Evolutionary conservation across 352 stramenopile species (phyloP), one percentile per base, ranked within the genome.

Genomic region (Pythium utonaiense): DNA sequence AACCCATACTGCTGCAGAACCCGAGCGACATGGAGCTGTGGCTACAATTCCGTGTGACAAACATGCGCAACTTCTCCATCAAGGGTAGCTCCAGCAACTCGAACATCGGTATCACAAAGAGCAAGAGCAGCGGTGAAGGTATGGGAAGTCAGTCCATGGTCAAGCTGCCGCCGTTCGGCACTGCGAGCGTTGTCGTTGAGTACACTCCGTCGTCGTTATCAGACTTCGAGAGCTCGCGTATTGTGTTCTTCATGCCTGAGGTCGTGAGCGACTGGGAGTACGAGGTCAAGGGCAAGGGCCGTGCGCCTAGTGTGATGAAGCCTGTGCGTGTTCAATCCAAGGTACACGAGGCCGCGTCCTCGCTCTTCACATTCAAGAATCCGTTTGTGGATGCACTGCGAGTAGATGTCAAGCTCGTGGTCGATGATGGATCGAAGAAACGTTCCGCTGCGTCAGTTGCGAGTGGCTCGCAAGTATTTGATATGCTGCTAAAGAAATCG

Each of bases 291-390:
- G 94, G 94, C 31, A 73, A 78, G 1, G 91, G 92, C 3, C 80
- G 75, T 27, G 64, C 87, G 6, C 93, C 94, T 3, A 96, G 87
- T n/a, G 64, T 97, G 8, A 98, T 98, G 91, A 87, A 95, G 53
- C 78, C 79, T 7, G 83, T 89, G 24, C 66, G 75, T 3, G 71
- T 93, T 5, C 67, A 75, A 16, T 78, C 86, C 1, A 84, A 80
- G 27, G 86, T 98, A 1, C 75, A 83, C 34, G 86, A 96, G 61
- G 87, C 81, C 10, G 75, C 81, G 1, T 96, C 79, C 17, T 90
- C 84, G 33, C 78, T 96, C 27, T 96, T 98, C 48, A 79, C 80
- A 0, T 98, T 98, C 62, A 87, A 92, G 49, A 98, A 98, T 58
- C 93, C 94, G 7, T 98, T 98, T 27, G 77, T 80, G 0, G 77